Evolutionary conservation across 805 yeast species (phyloP).

Genomic region (Wickerhamomyces chaumierensis): DNA sequence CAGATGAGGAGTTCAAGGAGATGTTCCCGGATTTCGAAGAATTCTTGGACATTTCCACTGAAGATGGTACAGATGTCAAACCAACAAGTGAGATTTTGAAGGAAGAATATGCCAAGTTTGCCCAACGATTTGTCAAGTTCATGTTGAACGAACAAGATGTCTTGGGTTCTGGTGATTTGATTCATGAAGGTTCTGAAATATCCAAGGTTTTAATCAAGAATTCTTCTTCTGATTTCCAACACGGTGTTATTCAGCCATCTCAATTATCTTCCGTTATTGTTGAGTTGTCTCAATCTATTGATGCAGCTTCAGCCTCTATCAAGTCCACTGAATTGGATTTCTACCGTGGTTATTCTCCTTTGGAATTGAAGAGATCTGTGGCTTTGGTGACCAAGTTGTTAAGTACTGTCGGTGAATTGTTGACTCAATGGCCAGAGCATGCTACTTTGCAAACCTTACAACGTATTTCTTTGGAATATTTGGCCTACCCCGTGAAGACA

Average conservation of each 20-base stretch:
- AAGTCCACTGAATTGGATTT: slow-evolving; percentile 36
- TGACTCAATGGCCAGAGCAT: slow-evolving; percentile 88
- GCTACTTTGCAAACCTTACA: slow-evolving; percentile 67
- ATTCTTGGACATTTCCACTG: slow-evolving; percentile 27
- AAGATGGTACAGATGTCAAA: slow-evolving; percentile 12
- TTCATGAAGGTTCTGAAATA: slow-evolving; percentile 30
- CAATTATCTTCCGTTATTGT: slow-evolving; percentile 25
- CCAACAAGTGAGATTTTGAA: slow-evolving; percentile 21
- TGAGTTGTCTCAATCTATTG: slow-evolving; percentile 23
- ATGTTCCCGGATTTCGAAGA: slow-evolving; percentile 86
- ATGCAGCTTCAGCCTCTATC: slow-evolving; percentile 17
- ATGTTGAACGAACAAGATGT: slow-evolving; percentile 21
- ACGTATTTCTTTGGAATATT: slow-evolving; percentile 54
- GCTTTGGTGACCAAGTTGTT: slow-evolving; percentile 32
- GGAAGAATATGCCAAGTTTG: slow-evolving; percentile 36
- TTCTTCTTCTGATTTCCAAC: slow-evolving; percentile 13
- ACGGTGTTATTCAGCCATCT: slow-evolving; percentile 18
- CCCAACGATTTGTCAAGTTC: slow-evolving; percentile 33
- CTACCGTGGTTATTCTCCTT: slow-evolving; percentile 50
- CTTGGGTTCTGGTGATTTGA: slow-evolving; percentile 17
- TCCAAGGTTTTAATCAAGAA: slow-evolving; percentile 18
- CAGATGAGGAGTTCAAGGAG: slow-evolving; percentile 68
- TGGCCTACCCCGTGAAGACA: slow-evolving; percentile 47
- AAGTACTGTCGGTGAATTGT: slow-evolving; percentile 32
- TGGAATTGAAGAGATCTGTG: slow-evolving; percentile 54